Percentiles rank a stretch among this genome's conserved stretches.
Conservation (phyloP, 2,329 filamentous ascomycete genomes). For the Grosmannia clavigera region DNA sequence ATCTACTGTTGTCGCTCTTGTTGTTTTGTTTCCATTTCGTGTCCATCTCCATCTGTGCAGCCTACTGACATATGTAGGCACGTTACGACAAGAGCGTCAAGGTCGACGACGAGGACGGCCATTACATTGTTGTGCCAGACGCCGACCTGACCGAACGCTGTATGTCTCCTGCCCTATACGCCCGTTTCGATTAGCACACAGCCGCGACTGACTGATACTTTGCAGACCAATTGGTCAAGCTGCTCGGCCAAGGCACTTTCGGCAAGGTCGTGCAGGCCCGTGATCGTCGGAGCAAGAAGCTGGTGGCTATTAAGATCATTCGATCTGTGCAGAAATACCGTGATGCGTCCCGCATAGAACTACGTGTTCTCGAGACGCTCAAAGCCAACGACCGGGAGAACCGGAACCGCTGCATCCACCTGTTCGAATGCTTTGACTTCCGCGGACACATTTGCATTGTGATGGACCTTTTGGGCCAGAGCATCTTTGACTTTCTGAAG, state of each 20-base stretch:
- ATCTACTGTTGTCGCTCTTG: background rate
- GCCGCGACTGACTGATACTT: background rate
- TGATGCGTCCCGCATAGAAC: conserved; percentile 87
- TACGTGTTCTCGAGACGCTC: conserved; percentile 83
- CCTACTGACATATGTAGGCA: conserved; percentile 8
- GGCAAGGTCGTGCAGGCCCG: conserved; percentile 94
- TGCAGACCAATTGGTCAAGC: conserved; percentile 72
- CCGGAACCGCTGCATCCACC: conserved; percentile 90
- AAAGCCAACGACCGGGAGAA: conserved; percentile 86
- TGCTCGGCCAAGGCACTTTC: conserved; percentile 94
- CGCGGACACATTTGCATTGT: conserved; percentile 88
- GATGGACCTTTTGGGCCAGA: conserved; percentile 73
- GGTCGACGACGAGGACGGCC: conserved; percentile 91
- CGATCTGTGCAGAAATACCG: conserved; percentile 97
- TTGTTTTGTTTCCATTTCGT: conserved; percentile 5
- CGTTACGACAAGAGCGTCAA: conserved; percentile 46
- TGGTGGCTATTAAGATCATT: conserved; percentile 94
- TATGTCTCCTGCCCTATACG: conserved; percentile 35
- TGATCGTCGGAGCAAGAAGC: conserved; percentile 63
- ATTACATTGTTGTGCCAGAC: conserved; percentile 88
- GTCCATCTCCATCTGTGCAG: background rate
- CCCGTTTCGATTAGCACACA: conserved; percentile 13
- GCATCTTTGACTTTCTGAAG: conserved; percentile 97
- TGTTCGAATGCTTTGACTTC: conserved; percentile 95
- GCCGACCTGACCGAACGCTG: conserved; percentile 80